phyloP scores from a whole-genome alignment of 2,329 filamentous ascomycete genomes.

The Apiospora sp. region DNA sequence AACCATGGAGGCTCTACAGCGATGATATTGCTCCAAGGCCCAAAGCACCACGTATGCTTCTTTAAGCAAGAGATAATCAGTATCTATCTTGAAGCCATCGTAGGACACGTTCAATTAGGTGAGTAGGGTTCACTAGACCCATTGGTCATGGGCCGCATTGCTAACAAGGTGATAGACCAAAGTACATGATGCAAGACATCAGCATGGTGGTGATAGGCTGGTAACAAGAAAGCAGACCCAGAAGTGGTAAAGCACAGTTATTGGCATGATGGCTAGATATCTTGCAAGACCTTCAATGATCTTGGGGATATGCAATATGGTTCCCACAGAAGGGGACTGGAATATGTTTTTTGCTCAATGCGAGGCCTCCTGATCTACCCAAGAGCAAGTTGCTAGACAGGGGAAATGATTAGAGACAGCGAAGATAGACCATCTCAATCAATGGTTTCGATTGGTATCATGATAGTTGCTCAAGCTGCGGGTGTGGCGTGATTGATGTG shows the following conservation, averaged over 20 bases:
- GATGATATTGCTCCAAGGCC: no score
- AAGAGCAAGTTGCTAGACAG: background rate
- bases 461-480: background rate
- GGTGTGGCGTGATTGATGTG: background rate
- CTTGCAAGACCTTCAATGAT: background rate
- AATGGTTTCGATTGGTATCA: background rate
- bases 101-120: no score
- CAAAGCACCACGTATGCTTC: no score
- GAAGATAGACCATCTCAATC: background rate
- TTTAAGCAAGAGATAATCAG: no score
- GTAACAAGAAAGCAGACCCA: background rate
- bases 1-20: no score
- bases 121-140: no score
- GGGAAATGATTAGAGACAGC: background rate
- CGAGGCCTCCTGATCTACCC: background rate
- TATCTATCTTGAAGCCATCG: no score
- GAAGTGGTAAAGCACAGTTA: no score
- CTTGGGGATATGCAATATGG: background rate
- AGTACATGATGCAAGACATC: no score
- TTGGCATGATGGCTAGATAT: no score
- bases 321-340: background rate
- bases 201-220: background rate
- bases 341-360: background rate
- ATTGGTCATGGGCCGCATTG: no score
- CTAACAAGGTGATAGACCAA: no score